A percentile compares a stretch with the other conserved stretches of the same genome.
phyloP scores from a whole-genome alignment of 139 green algal species.

The Picochlorum sp. region DNA sequence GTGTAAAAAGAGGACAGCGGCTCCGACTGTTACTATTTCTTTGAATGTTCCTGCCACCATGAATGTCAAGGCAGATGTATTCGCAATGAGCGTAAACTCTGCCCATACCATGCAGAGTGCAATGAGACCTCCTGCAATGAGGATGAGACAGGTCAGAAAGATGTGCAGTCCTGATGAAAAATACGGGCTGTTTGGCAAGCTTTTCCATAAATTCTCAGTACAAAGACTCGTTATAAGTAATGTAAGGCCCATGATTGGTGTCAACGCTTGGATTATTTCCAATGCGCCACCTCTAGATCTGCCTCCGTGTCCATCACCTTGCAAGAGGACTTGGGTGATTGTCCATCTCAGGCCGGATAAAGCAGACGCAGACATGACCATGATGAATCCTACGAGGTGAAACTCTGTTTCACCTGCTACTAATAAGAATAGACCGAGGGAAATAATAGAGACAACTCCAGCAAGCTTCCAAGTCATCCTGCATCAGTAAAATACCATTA shows the following conservation, averaged over 20 bases:
- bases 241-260: constrained; percentile 67
- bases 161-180: constrained; percentile 39
- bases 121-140: constrained; percentile 52
- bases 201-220: constrained; percentile 58
- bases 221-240: constrained; percentile 51
- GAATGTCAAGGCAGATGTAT: constrained; percentile 86
- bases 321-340: constrained; percentile 79
- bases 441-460: constrained; percentile 73
- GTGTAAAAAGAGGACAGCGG: constrained; percentile 59
- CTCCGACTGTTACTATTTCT: constrained; percentile 73
- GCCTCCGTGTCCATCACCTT: constrained; percentile 30
- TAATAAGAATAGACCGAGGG: constrained; percentile 70
- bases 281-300: constrained; percentile 17
- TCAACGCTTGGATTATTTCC: constrained; percentile 41
- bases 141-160: constrained; percentile 36
- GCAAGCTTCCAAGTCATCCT: constrained; percentile 59
- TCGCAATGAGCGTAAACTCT: constrained; percentile 68
- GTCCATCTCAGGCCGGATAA: constrained; percentile 81
- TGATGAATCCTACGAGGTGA: constrained; percentile 63
- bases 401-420: constrained; percentile 86
- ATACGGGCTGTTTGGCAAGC: constrained; percentile 60
- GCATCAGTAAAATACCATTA: neutral
- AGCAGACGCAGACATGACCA: constrained; percentile 79
- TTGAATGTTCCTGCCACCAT: constrained; percentile 89
- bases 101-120: constrained; percentile 80